A percentile compares a stretch with the other conserved stretches of the same genome.
These are phyloP conservation scores for Lotmaria passim DNA, from an alignment of 208 protist genomes.

Conservation along the genomic window DNA sequence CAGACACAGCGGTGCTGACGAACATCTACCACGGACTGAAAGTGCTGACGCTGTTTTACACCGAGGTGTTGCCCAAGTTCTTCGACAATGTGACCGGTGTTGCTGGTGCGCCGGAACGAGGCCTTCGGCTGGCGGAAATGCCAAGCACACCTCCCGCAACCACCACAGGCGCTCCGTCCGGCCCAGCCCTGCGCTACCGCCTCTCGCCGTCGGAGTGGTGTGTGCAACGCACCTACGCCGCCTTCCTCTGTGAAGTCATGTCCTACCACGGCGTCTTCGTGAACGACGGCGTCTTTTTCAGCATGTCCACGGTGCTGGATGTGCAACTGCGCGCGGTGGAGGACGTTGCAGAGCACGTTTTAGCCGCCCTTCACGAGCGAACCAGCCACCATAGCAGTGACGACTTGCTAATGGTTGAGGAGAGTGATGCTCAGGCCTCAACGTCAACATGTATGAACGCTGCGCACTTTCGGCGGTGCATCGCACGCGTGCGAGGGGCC, in stretches of 20 bases:
- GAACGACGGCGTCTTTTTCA: constrained; percentile 35
- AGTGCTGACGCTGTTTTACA: constrained; percentile 17
- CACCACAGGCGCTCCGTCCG: neutral
- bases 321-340: constrained; percentile 38
- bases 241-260: constrained; percentile 77
- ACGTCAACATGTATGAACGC: constrained; percentile 1
- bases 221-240: constrained; percentile 50
- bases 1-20: neutral
- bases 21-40: constrained; percentile 16
- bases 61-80: constrained; percentile 14
- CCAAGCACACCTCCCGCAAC: neutral
- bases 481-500: neutral
- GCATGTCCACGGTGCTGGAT: constrained; percentile 47
- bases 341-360: constrained; percentile 29
- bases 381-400: neutral
- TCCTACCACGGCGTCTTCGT: constrained; percentile 78
- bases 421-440: no score
- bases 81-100: constrained; percentile 15
- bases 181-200: constrained; percentile 17
- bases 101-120: neutral
- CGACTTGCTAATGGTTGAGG: no score
- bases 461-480: constrained; percentile 9
- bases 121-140: no score
- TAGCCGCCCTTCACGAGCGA: neutral
- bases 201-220: constrained; percentile 37